phyloP scores from a whole-genome alignment of 139 green algal genomes.

The Astrephomene gubernaculifera region DNA sequence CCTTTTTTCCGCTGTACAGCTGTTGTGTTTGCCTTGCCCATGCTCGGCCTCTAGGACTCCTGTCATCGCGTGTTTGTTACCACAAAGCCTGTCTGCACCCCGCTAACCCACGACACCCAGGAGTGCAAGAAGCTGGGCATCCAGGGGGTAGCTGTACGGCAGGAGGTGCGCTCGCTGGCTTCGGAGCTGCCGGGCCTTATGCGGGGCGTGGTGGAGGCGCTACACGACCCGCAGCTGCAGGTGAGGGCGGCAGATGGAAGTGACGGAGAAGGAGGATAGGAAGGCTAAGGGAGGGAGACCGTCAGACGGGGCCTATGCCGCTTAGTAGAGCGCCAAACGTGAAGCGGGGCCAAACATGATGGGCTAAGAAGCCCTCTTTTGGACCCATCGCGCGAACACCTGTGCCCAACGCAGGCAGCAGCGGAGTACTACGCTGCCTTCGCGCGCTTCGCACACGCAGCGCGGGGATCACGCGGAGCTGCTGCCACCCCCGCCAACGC shows the following conservation, averaged over 20 bases:
- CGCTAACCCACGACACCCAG: constrained; percentile 16
- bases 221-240: constrained; percentile 32
- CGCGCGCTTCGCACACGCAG: constrained; percentile 22
- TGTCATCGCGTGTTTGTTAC: no score
- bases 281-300: no score
- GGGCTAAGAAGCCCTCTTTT: no score
- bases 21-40: no score
- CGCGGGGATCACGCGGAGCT: not conserved
- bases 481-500: not conserved
- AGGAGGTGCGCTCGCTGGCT: constrained; percentile 60
- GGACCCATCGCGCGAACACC: no score
- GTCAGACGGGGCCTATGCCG: no score
- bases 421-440: constrained; percentile 32
- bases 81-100: no score
- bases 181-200: constrained; percentile 65
- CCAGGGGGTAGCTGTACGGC: constrained; percentile 43
- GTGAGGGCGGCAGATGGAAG: not conserved
- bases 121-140: constrained; percentile 70
- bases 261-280: no score
- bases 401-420: constrained; percentile 18
- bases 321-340: no score
- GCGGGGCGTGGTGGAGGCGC: constrained; percentile 36
- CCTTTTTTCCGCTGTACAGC: no score
- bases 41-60: no score
- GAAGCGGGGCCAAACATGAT: no score